Evolutionary conservation across 371 early-diverging fungal genomes (phyloP), one percentile per base, ranked within the genome.

Genomic region (Mortierella sp.): DNA sequence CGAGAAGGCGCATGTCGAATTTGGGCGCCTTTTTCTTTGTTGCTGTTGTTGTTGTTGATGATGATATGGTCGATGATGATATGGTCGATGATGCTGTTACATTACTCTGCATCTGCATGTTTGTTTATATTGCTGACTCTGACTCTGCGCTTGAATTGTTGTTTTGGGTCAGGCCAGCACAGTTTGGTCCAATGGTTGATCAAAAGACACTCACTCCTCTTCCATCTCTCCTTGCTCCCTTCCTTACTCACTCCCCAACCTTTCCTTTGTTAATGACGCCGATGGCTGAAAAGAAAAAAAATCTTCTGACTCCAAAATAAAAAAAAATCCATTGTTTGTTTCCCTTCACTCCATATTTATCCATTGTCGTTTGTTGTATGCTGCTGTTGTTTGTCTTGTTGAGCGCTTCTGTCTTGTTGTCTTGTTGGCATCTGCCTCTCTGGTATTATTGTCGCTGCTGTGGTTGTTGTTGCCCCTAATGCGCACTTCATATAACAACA

Each of bases 241-340:
- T 56, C 77, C 27, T 60, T 29, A 14, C 27, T 60, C 27, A 11
- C 60, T 60, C 60, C 63, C 63, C 63, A 63, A 63, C 63, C 21
- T 63, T 63, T 35, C 35, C 63, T 63, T 60, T 35, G 63, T 63
- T 21, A 70, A 70, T 43, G 46, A 70, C 44, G 71, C 71, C 71
- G 46, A 70, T 70, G 35, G n/a, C 70, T n/a, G 35, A 21, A 71
- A 16, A 38, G 10, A 46, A 43, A 46, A 65, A 63, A 49, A 49
- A 71, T 49, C n/a, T 29, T 68, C 76, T 46, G 70, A 71, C 44
- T 71, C 29, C 43, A 68, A 68, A 68, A 68, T 68, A 35, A 70
- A 16, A 75, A 63, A 70, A 70, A 44, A 43, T 41, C 21, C 51
- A 51, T 49, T 49, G 49, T 18, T 49, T n/a, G 70, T 43, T 41